Evolutionary conservation across 2,329 filamentous ascomycete genomes (phyloP).

Genomic region (Botrytis tulipae): DNA sequence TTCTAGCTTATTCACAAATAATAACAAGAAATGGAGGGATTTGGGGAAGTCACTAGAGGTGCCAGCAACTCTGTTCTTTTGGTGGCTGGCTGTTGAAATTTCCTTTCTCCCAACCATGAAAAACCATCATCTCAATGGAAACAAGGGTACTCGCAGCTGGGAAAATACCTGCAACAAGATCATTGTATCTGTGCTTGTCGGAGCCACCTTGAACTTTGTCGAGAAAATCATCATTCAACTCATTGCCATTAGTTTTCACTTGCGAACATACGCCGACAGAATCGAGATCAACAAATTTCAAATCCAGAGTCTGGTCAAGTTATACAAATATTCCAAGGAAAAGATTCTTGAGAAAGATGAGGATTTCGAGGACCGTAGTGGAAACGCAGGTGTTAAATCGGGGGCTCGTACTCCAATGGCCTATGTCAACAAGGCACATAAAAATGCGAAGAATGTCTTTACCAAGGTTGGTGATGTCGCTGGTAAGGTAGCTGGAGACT

Average conservation of each 20-base stretch:
- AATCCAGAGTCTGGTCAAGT: slow-evolving; percentile 65
- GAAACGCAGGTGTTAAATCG: slow-evolving; percentile 41
- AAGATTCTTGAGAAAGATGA: slow-evolving; percentile 70
- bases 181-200: slow-evolving; percentile 79
- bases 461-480: slow-evolving; percentile 83
- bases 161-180: slow-evolving; percentile 80
- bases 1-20: slow-evolving; percentile 76
- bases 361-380: slow-evolving; percentile 61
- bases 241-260: slow-evolving; percentile 90
- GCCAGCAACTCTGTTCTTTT: slow-evolving; percentile 83
- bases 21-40: slow-evolving; percentile 89
- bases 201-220: slow-evolving; percentile 74
- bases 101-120: slow-evolving; percentile 84
- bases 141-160: slow-evolving; percentile 59
- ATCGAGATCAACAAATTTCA: slow-evolving; percentile 93
- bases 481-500: slow-evolving; percentile 83
- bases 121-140: slow-evolving; percentile 51
- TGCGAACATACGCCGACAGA: slow-evolving; percentile 83
- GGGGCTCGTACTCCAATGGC: slow-evolving; percentile 66
- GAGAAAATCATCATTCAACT: slow-evolving; percentile 95
- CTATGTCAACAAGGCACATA: slow-evolving; percentile 65
- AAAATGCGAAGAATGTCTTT: slow-evolving; percentile 72
- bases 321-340: slow-evolving; percentile 62
- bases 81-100: slow-evolving; percentile 82
- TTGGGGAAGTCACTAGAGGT: slow-evolving; percentile 83